These are phyloP conservation scores for Amanita subjunquillea DNA, from an alignment of 768 basidiomycete species.

Conservation along the genomic window DNA sequence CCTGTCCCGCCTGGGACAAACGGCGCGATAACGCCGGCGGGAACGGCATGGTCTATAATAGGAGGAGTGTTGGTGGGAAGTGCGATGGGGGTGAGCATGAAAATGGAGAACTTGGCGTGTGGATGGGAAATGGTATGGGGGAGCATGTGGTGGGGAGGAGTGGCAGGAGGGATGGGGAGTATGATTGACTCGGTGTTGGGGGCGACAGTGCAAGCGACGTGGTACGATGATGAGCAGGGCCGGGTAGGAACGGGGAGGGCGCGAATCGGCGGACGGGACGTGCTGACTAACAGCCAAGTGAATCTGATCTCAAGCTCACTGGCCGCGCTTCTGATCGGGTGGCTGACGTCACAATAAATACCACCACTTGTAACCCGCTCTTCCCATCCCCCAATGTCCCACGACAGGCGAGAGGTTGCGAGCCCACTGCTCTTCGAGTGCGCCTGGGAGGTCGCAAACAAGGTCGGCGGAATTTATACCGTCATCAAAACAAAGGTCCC, in stretches of 20 bases:
- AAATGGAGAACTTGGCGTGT: slow-evolving; percentile 55
- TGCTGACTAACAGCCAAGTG: slow-evolving; percentile 83
- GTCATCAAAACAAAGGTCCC: slow-evolving; percentile 99
- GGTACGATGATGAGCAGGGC: slow-evolving; percentile 62
- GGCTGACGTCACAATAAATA: slow-evolving; percentile 11
- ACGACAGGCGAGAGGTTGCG: slow-evolving; percentile 57
- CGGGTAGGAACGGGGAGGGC: slow-evolving; percentile 33
- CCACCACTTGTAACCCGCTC: neutral
- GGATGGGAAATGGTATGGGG: slow-evolving; percentile 26
- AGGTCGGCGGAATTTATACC: slow-evolving; percentile 98
- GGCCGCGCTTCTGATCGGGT: slow-evolving; percentile 20
- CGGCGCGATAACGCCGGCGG: slow-evolving; percentile 70
- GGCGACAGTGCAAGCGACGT: slow-evolving; percentile 75
- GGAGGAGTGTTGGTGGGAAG: slow-evolving; percentile 71
- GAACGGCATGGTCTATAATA: slow-evolving; percentile 59
- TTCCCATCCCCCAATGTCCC: slow-evolving; percentile 1
- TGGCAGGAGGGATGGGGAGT: slow-evolving; percentile 72
- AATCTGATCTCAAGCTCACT: slow-evolving; percentile 31
- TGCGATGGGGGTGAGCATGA: slow-evolving; percentile 42
- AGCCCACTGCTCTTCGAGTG: slow-evolving; percentile 85
- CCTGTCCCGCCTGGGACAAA: slow-evolving; percentile 85
- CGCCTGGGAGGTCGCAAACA: slow-evolving; percentile 98
- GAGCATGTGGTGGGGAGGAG: slow-evolving; percentile 48
- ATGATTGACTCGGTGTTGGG: slow-evolving; percentile 83
- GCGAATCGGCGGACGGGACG: slow-evolving; percentile 51